Evolutionary conservation across 495 filamentous ascomycete genomes (phyloP).

Genomic region (Trypethelium eluteriae): DNA sequence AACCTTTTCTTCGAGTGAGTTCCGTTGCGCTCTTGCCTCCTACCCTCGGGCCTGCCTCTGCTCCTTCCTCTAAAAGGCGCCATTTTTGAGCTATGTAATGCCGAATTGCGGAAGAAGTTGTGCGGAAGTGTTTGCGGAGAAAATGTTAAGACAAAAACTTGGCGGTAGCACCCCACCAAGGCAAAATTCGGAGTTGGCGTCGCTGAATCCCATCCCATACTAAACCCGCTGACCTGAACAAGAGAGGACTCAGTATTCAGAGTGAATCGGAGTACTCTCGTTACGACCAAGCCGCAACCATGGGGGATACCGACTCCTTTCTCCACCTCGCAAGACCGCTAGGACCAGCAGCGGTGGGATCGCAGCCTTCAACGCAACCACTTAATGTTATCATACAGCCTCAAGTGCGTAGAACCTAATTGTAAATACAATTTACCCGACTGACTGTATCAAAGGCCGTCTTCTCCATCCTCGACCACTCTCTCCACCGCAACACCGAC

Average conservation of each 20-base stretch:
- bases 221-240: background rate
- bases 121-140: conserved; percentile 4
- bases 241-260: background rate
- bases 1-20: background rate
- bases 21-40: background rate
- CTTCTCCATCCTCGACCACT: conserved; percentile 96
- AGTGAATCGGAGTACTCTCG: background rate
- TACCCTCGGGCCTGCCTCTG: background rate
- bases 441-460: conserved; percentile 45
- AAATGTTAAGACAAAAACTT: background rate
- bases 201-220: background rate
- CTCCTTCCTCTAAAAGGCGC: background rate
- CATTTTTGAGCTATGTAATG: background rate
- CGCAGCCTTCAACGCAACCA: conserved; percentile 76
- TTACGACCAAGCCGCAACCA: conserved; percentile 43
- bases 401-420: conserved; percentile 45
- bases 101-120: background rate
- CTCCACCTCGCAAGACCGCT: conserved; percentile 90
- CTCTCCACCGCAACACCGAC: conserved; percentile 77
- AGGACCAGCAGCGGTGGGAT: conserved; percentile 66
- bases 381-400: conserved; percentile 90
- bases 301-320: conserved; percentile 80
- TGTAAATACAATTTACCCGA: conserved; percentile 32
- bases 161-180: conserved; percentile 6
- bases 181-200: background rate